A percentile compares a stretch with the other conserved stretches of the same genome.
phyloP scores from a whole-genome alignment of 2,329 filamentous ascomycete species.

The Talaromyces sp. region DNA sequence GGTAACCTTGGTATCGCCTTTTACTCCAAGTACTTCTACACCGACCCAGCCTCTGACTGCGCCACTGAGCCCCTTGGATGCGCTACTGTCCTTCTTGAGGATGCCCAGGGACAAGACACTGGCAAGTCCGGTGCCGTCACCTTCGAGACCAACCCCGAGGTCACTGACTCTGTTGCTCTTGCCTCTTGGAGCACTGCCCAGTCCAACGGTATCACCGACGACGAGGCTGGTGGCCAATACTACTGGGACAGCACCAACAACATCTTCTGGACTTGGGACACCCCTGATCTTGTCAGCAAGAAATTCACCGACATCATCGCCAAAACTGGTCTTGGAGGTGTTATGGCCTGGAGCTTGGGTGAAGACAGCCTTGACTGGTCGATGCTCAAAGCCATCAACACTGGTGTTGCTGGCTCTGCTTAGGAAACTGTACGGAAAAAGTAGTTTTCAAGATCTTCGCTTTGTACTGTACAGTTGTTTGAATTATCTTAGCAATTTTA shows the following conservation, averaged over 20 bases:
- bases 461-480: not conserved
- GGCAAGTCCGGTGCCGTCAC: constrained; percentile 47
- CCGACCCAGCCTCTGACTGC: constrained; percentile 45
- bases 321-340: constrained; percentile 55
- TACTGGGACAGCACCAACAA: constrained; percentile 57
- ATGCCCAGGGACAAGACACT: constrained; percentile 54
- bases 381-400: constrained; percentile 40
- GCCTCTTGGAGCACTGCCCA: constrained; percentile 55
- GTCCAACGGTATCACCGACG: constrained; percentile 51
- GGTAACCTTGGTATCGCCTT: constrained; percentile 63
- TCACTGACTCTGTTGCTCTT: constrained; percentile 42
- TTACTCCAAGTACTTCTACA: constrained; percentile 63
- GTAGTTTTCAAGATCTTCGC: not conserved
- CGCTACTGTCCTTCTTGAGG: constrained; percentile 54
- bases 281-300: constrained; percentile 50
- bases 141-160: constrained; percentile 33
- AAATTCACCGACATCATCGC: constrained; percentile 60
- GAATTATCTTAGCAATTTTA: not conserved
- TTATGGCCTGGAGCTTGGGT: constrained; percentile 70
- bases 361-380: constrained; percentile 52
- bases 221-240: constrained; percentile 57
- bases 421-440: not conserved
- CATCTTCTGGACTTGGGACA: constrained; percentile 72
- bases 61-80: constrained; percentile 49
- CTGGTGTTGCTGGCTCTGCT: constrained; percentile 17